Base-by-base conservation (phyloP, 257 asterid genomes). In the Solanum chiquidenum region DNA sequence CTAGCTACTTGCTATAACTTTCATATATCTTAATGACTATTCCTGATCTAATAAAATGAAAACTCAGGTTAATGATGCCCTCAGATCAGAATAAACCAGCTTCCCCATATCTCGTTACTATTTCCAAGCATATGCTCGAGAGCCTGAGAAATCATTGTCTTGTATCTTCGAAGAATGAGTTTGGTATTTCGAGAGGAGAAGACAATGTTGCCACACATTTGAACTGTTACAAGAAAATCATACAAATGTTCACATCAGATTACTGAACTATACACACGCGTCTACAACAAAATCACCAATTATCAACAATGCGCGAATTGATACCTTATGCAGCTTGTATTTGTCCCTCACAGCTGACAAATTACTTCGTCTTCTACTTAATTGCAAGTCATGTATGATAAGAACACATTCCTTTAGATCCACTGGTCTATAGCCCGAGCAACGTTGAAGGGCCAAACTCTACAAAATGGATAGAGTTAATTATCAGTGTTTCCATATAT, bases 301-400 rank as follows among this genome's bases (percentile, higher is more conserved):
- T 10, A 27, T 4, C 79, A 37, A 84, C 73, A 25, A 52, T 1
- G 20, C 64, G 6, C 29, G 0, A 5, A 74, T 35, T 0, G 82
- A 6, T 88, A 96, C 98, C 99, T 92, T 94, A 76, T 93, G 96
- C 66, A 93, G 94, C 66, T 91, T 93, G 93, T 96, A 96, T 86
- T 95, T 96, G 40, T 94, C 98, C 90, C 98, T 91, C 83, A 92
- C 90, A 5, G 98, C 95, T 55, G 88, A 88, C 93, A 92, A 91
- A 71, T 91, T 52, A 52, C 92, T 58, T 46, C 96, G 95, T 82
- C 91, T 87, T 89, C 91, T 92, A 60, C 94, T 89, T 87, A 87
- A 86, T 87, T 95, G 99, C 91, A 95, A 87, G 69, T 94, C 98
- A 3, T 94, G 98, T 16, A 95, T 92, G 87, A 94, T 89, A 49